Conservation (phyloP, 108 stramenopile genomes). For the Fistulifera pelliculosa region DNA sequence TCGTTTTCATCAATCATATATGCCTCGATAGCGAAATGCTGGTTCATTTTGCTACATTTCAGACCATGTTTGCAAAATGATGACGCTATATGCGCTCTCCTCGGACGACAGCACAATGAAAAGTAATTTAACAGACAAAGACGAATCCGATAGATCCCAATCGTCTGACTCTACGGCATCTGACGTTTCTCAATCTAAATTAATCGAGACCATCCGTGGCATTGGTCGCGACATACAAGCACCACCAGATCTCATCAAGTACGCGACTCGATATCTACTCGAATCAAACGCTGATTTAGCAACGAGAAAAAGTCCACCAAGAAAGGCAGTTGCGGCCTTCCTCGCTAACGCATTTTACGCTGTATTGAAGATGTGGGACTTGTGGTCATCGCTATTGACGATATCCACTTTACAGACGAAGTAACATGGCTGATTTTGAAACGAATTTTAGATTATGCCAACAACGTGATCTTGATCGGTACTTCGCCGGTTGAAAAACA, state of each 20-base stretch:
- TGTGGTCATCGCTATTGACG: constrained; percentile 61
- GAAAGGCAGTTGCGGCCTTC: constrained; percentile 33
- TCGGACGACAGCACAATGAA: neutral
- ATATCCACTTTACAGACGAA: constrained; percentile 53
- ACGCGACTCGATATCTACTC: no score
- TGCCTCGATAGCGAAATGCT: constrained; percentile 47
- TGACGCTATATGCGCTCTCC: neutral
- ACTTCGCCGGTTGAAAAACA: constrained; percentile 4
- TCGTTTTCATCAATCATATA: constrained; percentile 22
- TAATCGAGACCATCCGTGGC: no score
- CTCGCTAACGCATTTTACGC: constrained; percentile 41
- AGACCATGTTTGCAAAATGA: no score
- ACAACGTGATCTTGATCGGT: constrained; percentile 52
- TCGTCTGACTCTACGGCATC: no score
- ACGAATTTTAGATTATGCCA: constrained; percentile 23
- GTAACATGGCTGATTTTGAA: constrained; percentile 58
- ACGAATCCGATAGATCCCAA: neutral
- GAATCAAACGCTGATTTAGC: neutral
- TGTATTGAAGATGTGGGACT: constrained; percentile 34
- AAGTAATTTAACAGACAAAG: no score
- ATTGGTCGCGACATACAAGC: no score
- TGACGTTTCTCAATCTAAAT: no score
- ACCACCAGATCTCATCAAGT: no score
- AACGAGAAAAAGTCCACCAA: constrained; percentile 8
- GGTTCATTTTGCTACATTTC: constrained; percentile 30